Conservation (phyloP, 352 stramenopile genomes). For the Globisporangium ultimum region DNA sequence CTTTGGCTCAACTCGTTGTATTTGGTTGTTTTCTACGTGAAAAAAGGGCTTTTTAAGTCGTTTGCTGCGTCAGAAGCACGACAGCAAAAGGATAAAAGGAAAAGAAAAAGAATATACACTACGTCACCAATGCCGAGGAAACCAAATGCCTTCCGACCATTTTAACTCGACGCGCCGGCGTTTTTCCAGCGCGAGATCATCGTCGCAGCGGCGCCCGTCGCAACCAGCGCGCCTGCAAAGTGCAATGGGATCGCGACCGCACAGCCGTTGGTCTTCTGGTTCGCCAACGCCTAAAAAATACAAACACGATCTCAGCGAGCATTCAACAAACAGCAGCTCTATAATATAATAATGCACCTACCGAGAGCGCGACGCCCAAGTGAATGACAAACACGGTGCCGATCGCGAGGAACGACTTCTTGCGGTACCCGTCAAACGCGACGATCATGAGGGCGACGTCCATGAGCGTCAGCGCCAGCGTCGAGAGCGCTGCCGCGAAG, state of each 20-base stretch:
- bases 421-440: conserved; percentile 79
- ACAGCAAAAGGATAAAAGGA: background rate
- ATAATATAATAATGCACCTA: conserved; percentile 9
- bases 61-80: background rate
- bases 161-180: conserved; percentile 7
- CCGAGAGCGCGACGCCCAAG: conserved; percentile 71
- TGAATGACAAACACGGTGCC: conserved; percentile 64
- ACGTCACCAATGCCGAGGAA: background rate
- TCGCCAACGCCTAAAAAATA: conserved; percentile 46
- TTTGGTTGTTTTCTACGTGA: no score
- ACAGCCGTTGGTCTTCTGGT: conserved; percentile 78
- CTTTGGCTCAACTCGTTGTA: no score
- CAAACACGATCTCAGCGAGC: conserved; percentile 5
- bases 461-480: conserved; percentile 68
- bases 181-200: conserved; percentile 46
- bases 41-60: no score
- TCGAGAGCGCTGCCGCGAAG: conserved; percentile 63
- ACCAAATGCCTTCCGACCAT: conserved; percentile 1
- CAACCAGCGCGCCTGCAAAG: conserved; percentile 57
- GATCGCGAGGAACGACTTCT: conserved; percentile 41
- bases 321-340: conserved; percentile 1
- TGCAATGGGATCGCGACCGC: conserved; percentile 72
- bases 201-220: conserved; percentile 33
- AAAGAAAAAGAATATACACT: background rate
- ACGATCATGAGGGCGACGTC: conserved; percentile 83